A percentile compares a stretch with the other conserved stretches of the same genome.
phyloP scores from a whole-genome alignment of 768 basidiomycete genomes.

The Trichaptum fuscoviolaceum region DNA sequence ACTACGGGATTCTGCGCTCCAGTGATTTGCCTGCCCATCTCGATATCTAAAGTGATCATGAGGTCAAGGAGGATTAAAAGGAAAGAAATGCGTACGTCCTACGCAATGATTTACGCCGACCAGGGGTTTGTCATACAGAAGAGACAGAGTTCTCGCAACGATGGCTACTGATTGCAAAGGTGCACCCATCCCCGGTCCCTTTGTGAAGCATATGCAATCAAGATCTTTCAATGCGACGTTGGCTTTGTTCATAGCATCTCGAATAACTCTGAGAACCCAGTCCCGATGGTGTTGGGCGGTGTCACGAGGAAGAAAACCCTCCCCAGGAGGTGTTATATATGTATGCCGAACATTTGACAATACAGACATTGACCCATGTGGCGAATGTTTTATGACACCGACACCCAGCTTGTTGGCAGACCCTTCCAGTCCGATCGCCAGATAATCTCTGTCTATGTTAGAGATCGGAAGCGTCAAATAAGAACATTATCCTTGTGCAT shows the following conservation, averaged over 20 bases:
- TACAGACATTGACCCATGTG: constrained; percentile 67
- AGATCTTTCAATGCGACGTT: constrained; percentile 67
- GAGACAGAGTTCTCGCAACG: constrained; percentile 85
- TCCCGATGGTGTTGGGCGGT: constrained; percentile 95
- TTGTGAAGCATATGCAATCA: constrained; percentile 96
- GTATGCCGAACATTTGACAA: constrained; percentile 94
- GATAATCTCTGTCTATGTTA: constrained; percentile 53
- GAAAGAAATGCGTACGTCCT: constrained; percentile 63
- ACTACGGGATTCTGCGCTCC: constrained; percentile 94
- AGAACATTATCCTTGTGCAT: neutral
- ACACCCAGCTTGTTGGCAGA: constrained; percentile 97
- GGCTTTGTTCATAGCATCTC: constrained; percentile 67
- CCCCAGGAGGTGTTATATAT: constrained; percentile 97
- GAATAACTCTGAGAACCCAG: constrained; percentile 82
- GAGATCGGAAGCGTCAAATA: neutral
- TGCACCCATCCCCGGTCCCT: constrained; percentile 99
- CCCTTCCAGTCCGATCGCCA: constrained; percentile 96
- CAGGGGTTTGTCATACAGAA: constrained; percentile 85
- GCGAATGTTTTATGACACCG: constrained; percentile 81
- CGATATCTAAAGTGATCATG: constrained; percentile 65
- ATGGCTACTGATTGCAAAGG: constrained; percentile 93
- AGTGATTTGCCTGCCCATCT: constrained; percentile 96
- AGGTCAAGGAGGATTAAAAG: neutral
- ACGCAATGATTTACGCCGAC: constrained; percentile 99
- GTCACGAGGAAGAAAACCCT: constrained; percentile 94